A percentile compares a stretch with the other conserved stretches of the same genome.
Conservation (phyloP, 371 early-diverging fungal species). For the Apophysomyces sp. region DNA sequence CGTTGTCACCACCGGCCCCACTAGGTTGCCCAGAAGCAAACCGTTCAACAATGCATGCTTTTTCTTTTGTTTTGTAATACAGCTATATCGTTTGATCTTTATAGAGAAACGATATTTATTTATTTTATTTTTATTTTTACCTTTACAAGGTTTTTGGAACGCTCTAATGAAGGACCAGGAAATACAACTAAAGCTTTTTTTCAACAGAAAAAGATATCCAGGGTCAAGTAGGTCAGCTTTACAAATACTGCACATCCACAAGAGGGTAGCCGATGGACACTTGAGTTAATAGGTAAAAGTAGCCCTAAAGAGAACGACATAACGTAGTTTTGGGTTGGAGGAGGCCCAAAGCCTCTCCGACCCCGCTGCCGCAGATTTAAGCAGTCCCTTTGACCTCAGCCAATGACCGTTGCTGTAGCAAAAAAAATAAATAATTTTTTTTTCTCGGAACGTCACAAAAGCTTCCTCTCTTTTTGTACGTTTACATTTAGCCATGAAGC, state of each 20-base stretch:
- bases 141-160: too few relatives aligned
- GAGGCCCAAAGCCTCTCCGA: too few relatives aligned
- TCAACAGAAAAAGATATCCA: not conserved
- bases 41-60: not conserved
- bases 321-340: too few relatives aligned
- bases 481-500: constrained; percentile 62
- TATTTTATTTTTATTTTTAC: not conserved
- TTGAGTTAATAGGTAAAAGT: too few relatives aligned
- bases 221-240: too few relatives aligned
- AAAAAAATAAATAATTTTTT: not conserved
- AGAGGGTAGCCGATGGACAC: too few relatives aligned
- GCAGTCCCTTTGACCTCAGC: too few relatives aligned
- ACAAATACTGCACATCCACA: too few relatives aligned
- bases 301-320: too few relatives aligned
- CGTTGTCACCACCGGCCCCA: not conserved
- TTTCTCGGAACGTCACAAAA: constrained; percentile 3
- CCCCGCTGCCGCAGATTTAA: not conserved
- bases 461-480: not conserved
- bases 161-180: too few relatives aligned
- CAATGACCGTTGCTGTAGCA: not conserved
- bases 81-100: not conserved
- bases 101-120: too few relatives aligned
- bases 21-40: not conserved
- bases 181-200: too few relatives aligned
- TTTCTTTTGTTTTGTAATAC: not conserved